phyloP scores from a whole-genome alignment of 257 asterid species.

The Forsythia viridissima region DNA sequence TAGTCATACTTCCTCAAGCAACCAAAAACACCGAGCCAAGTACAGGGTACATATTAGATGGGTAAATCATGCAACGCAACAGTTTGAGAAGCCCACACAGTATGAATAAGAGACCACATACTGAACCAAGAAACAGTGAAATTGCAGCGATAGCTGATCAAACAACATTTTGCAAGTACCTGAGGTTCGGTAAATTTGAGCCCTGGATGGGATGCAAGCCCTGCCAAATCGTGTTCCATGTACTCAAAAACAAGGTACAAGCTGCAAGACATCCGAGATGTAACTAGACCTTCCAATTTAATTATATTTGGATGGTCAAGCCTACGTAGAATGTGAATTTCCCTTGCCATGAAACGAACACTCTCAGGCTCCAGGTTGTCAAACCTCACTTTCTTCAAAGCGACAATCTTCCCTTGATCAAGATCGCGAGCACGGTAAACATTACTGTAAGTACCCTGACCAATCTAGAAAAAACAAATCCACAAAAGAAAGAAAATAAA shows the following conservation, averaged over 20 bases:
- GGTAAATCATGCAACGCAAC: background rate
- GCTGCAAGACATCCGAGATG: conserved; percentile 96
- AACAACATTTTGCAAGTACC: conserved; percentile 41
- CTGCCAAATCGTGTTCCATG: conserved; percentile 97
- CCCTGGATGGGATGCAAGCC: conserved; percentile 85
- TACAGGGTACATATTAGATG: background rate
- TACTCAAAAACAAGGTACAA: conserved; percentile 90
- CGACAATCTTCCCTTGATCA: conserved; percentile 84
- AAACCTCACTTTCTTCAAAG: conserved; percentile 90
- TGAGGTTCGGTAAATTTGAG: conserved; percentile 86
- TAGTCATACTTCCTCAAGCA: conserved; percentile 11
- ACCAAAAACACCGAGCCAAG: conserved; percentile 2
- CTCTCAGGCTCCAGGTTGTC: conserved; percentile 96
- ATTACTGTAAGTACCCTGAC: conserved; percentile 95
- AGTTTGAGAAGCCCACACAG: background rate
- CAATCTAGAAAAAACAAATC: conserved; percentile 57
- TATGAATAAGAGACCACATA: background rate
- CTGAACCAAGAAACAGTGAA: background rate
- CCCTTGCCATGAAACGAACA: conserved; percentile 97
- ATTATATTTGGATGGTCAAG: conserved; percentile 88
- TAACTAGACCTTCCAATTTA: conserved; percentile 90
- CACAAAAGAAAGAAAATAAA: background rate
- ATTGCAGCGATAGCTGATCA: background rate
- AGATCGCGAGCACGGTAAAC: conserved; percentile 96
- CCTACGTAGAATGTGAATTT: conserved; percentile 84